phyloP scores from a whole-genome alignment of 257 asterid genomes.

The Ilex asprella region DNA sequence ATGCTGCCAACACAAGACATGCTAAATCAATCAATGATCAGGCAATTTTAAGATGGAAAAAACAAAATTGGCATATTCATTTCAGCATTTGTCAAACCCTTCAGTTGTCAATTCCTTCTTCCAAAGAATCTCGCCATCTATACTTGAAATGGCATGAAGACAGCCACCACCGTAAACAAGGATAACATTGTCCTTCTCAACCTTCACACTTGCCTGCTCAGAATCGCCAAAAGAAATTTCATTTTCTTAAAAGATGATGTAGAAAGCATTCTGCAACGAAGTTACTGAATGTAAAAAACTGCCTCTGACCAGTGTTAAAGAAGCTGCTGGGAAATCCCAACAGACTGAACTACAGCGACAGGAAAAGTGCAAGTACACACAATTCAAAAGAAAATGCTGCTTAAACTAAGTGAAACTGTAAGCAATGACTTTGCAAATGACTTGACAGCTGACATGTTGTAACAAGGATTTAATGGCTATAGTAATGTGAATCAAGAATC shows the following conservation, averaged over 20 bases:
- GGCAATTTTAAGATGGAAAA: slow-evolving; percentile 3
- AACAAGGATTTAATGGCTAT: background rate
- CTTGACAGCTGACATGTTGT: background rate
- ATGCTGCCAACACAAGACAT: slow-evolving; percentile 47
- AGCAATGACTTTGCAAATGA: background rate
- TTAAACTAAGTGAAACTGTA: too few relatives aligned
- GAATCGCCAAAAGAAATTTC: slow-evolving; percentile 15
- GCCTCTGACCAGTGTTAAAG: background rate
- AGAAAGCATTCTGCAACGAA: background rate
- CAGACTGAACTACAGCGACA: background rate
- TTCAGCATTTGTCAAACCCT: slow-evolving; percentile 44
- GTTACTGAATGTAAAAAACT: background rate
- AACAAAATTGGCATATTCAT: slow-evolving; percentile 13
- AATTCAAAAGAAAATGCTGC: background rate
- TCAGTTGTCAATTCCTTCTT: slow-evolving; percentile 66
- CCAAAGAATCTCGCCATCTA: slow-evolving; percentile 90
- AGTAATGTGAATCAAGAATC: background rate
- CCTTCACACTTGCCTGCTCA: slow-evolving; percentile 54
- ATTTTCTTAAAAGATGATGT: background rate
- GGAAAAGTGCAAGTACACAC: background rate
- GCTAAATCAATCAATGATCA: slow-evolving; percentile 6
- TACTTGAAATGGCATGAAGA: slow-evolving; percentile 78
- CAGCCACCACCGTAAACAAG: slow-evolving; percentile 71
- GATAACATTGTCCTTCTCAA: slow-evolving; percentile 56
- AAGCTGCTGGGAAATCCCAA: background rate